A percentile compares a stretch with the other conserved stretches of the same genome.
These are phyloP conservation scores for Carex cristatella DNA, from an alignment of 176 grass and related monocot genomes.

Conservation along the genomic window DNA sequence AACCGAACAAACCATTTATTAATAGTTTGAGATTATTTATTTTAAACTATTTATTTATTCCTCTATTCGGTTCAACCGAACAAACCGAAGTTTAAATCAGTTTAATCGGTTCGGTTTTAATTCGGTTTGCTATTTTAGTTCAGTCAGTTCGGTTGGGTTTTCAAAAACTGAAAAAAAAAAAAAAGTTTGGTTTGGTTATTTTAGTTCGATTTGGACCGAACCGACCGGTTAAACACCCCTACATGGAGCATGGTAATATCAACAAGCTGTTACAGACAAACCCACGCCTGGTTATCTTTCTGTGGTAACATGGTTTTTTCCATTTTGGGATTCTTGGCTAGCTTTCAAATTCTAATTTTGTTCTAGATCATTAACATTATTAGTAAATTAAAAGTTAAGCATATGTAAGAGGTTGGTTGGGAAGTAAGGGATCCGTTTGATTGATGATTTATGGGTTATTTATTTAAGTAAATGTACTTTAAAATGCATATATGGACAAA, in stretches of 20 bases:
- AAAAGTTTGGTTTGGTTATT: no score
- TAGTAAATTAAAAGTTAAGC: not conserved
- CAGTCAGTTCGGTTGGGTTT: no score
- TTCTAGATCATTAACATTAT: not conserved
- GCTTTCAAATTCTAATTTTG: not conserved
- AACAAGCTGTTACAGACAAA: not conserved
- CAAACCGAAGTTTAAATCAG: no score
- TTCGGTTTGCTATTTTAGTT: no score
- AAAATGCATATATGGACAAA: not conserved
- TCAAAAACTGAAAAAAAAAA: no score
- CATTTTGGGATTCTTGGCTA: not conserved
- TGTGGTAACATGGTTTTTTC: not conserved
- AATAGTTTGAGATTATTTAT: no score
- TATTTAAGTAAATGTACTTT: not conserved
- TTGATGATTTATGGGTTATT: not conserved
- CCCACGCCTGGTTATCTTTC: not conserved
- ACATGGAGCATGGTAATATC: not conserved
- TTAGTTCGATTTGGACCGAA: no score
- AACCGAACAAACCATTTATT: no score
- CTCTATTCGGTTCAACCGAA: no score
- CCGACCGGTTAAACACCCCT: no score
- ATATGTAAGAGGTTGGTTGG: not conserved
- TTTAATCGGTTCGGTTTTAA: no score
- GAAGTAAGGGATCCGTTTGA: not conserved
- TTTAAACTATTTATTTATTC: no score